These are phyloP conservation scores for Stentor roeselii DNA, from an alignment of 73 alveolate species.

Conservation along the genomic window DNA sequence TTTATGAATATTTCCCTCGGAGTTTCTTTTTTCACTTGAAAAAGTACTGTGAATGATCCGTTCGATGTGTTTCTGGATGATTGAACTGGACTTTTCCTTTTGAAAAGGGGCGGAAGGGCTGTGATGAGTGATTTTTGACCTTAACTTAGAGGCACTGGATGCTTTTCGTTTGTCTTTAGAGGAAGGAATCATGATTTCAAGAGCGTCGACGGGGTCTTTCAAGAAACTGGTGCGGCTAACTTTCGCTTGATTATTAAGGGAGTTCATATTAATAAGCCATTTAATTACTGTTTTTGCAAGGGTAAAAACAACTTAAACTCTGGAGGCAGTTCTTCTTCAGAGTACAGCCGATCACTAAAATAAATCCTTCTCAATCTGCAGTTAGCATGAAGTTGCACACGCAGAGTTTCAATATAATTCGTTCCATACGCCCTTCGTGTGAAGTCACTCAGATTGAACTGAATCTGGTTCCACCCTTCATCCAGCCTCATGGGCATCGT, in stretches of 20 bases:
- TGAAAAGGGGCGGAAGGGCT: not conserved
- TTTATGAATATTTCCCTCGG: not conserved
- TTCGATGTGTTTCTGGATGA: not conserved
- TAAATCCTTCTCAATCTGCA: conserved; percentile 79
- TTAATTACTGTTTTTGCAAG: no score
- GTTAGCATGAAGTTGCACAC: conserved; percentile 76
- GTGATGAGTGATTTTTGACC: not conserved
- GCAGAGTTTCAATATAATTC: conserved; percentile 67
- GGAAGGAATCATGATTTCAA: not conserved
- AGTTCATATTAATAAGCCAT: no score
- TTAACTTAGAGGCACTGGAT: not conserved
- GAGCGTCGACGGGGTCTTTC: not conserved
- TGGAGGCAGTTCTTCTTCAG: no score
- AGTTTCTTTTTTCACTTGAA: not conserved
- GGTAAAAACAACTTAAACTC: no score
- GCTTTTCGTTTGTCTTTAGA: not conserved
- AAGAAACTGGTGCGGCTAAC: not conserved
- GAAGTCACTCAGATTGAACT: conserved; percentile 66
- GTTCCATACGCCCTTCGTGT: conserved; percentile 75
- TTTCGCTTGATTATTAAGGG: no score
- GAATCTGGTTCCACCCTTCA: conserved; percentile 79
- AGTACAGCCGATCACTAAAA: no score
- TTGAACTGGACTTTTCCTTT: not conserved
- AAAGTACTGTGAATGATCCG: not conserved
- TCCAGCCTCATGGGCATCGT: no score